Percentiles rank a stretch among this genome's conserved stretches.
phyloP scores from a whole-genome alignment of 2,329 filamentous ascomycete genomes.

The Cryoendolithus antarcticus region DNA sequence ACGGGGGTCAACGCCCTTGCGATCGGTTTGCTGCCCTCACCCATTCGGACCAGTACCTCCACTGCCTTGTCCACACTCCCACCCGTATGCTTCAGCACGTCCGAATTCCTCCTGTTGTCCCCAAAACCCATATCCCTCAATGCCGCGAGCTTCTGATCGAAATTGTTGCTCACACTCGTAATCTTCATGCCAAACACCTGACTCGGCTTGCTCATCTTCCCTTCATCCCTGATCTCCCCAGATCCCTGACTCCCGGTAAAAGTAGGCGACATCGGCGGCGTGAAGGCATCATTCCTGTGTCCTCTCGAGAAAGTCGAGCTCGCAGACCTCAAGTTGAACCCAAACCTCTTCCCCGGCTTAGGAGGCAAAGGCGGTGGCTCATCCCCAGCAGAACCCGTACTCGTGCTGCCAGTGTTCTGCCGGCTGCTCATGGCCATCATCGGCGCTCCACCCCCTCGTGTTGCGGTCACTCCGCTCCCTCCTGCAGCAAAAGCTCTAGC shows the following conservation, averaged over 20 bases:
- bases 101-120: conserved; percentile 68
- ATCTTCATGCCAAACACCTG: conserved; percentile 25
- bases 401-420: conserved; percentile 45
- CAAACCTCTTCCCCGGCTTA: conserved; percentile 48
- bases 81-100: conserved; percentile 68
- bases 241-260: conserved; percentile 17
- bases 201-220: conserved; percentile 44
- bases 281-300: conserved; percentile 34
- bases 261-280: conserved; percentile 24
- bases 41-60: conserved; percentile 70
- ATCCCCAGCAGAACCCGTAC: conserved; percentile 36
- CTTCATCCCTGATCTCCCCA: conserved; percentile 4
- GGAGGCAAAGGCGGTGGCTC: conserved; percentile 46
- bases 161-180: conserved; percentile 48
- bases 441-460: conserved; percentile 15
- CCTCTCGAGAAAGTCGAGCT: conserved; percentile 57
- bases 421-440: conserved; percentile 16
- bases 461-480: conserved; percentile 20
- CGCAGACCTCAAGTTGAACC: conserved; percentile 53
- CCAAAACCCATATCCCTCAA: conserved; percentile 85
- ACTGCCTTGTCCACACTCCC: conserved; percentile 79
- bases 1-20: conserved; percentile 23
- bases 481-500: conserved; percentile 41
- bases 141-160: conserved; percentile 63
- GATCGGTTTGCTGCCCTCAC: conserved; percentile 48